Conservation (phyloP, 768 basidiomycete species). For the Clitopilus hobsonii region DNA sequence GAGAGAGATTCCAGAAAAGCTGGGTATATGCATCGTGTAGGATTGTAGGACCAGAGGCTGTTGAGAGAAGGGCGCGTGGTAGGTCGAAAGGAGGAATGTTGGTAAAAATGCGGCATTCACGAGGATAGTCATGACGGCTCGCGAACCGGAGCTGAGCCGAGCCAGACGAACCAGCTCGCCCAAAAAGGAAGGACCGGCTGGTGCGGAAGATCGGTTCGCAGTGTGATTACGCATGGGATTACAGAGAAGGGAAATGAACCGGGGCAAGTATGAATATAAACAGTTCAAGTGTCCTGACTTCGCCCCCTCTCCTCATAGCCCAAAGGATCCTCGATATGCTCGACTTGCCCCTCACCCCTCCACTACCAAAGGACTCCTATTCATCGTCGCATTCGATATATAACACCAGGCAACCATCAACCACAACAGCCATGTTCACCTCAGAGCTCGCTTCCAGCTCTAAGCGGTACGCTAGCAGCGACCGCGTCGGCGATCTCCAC, state of each 20-base stretch:
- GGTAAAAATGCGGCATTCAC: not conserved
- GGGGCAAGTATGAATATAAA: not conserved
- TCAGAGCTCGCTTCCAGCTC: not conserved
- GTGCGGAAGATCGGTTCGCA: not conserved
- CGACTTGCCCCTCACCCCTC: not conserved
- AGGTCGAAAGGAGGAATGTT: conserved; percentile 1
- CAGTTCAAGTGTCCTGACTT: not conserved
- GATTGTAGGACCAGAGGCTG: not conserved
- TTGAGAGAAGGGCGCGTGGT: not conserved
- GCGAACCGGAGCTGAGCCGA: not conserved
- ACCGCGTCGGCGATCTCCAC: not conserved
- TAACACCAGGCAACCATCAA: not conserved
- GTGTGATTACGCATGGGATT: not conserved
- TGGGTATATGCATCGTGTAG: not conserved
- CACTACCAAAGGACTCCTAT: not conserved
- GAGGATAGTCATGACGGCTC: not conserved
- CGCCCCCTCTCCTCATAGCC: not conserved
- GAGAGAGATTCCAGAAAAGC: not conserved
- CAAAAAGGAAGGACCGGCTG: conserved; percentile 1
- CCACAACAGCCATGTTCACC: not conserved
- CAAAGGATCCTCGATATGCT: not conserved
- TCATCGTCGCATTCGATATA: not conserved
- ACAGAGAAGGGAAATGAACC: not conserved
- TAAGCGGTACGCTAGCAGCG: not conserved
- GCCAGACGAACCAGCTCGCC: too few species aligned